These are phyloP conservation scores for Vitis amurensis DNA, from an alignment of 164 flowering plant genomes.

Conservation along the genomic window DNA sequence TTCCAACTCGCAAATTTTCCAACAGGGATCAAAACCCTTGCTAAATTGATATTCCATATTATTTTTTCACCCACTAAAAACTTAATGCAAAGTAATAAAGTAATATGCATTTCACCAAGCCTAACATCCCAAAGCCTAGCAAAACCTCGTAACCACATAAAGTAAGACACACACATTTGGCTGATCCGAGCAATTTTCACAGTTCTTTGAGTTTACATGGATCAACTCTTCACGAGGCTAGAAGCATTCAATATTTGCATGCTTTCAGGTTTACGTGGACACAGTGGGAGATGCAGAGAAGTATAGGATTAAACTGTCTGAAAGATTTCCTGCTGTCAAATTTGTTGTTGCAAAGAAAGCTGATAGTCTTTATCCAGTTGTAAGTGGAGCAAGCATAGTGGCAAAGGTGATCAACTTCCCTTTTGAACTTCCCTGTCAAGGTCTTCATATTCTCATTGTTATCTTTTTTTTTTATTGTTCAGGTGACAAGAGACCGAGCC, in stretches of 20 bases:
- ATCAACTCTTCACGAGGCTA: background rate
- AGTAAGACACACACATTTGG: no score
- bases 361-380: slow-evolving; percentile 95
- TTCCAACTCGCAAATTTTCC: no score
- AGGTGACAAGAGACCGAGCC: slow-evolving; percentile 94
- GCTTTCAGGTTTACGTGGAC: slow-evolving; percentile 81
- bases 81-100: no score
- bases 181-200: no score
- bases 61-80: no score
- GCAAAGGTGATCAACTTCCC: slow-evolving; percentile 62
- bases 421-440: background rate
- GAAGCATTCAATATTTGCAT: background rate
- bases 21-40: no score
- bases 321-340: slow-evolving; percentile 72
- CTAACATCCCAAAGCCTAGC: no score
- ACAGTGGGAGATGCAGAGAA: slow-evolving; percentile 95
- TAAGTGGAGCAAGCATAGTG: slow-evolving; percentile 95
- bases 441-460: background rate
- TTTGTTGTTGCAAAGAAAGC: slow-evolving; percentile 97
- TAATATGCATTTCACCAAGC: no score
- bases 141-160: no score
- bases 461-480: background rate
- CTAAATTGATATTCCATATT: no score
- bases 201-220: no score
- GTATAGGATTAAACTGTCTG: slow-evolving; percentile 64